Evolutionary conservation across 2,329 filamentous ascomycete genomes (phyloP).

Genomic region (Hymenoscyphus scutula): DNA sequence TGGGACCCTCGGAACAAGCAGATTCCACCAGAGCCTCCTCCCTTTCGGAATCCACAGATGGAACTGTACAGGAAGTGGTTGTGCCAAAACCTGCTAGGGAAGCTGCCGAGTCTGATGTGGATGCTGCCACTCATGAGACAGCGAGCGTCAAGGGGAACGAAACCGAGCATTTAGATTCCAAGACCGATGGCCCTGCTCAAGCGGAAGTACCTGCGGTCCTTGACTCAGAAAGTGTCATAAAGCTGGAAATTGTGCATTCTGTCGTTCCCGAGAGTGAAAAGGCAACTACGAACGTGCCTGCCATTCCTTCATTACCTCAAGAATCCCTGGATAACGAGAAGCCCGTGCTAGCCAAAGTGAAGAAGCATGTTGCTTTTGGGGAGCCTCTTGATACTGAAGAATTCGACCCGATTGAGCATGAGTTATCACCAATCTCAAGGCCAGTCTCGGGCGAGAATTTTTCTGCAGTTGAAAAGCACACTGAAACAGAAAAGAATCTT

Average conservation of each 20-base stretch:
- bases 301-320: neutral
- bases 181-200: neutral
- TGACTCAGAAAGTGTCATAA: neutral
- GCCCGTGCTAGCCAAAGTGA: neutral
- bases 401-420: neutral
- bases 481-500: neutral
- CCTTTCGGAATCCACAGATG: slow-evolving; percentile 60
- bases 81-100: slow-evolving; percentile 14
- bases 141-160: neutral
- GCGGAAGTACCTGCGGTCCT: neutral
- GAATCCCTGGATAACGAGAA: neutral
- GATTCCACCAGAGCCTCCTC: slow-evolving; percentile 64
- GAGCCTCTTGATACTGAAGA: slow-evolving; percentile 6
- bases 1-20: slow-evolving; percentile 48
- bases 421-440: neutral
- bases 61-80: slow-evolving; percentile 46
- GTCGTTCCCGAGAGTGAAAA: neutral
- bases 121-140: neutral
- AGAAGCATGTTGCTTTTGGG: slow-evolving; percentile 9
- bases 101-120: slow-evolving; percentile 9
- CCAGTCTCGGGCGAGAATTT: neutral
- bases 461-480: neutral
- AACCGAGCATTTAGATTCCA: neutral
- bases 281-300: neutral
- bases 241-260: neutral